A percentile compares a stretch with the other conserved stretches of the same genome.
These are phyloP conservation scores for Phlebopus sp. DNA, from an alignment of 1,284 basidiomycete species.

Conservation along the genomic window DNA sequence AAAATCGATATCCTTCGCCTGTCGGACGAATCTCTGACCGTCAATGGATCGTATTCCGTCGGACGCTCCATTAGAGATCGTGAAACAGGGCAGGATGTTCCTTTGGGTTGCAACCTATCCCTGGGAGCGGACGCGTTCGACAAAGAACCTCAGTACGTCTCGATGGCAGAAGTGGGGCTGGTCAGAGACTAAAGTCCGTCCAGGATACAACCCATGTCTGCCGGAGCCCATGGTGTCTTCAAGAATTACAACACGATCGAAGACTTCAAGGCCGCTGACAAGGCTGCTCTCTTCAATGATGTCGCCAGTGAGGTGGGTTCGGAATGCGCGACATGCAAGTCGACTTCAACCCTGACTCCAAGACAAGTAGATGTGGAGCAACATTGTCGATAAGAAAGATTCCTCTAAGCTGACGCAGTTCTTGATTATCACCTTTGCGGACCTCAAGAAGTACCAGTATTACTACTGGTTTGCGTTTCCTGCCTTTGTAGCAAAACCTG, in stretches of 20 bases:
- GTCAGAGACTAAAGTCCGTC: slow-evolving; percentile 11
- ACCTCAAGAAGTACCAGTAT: slow-evolving; percentile 97
- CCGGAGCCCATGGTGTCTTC: slow-evolving; percentile 59
- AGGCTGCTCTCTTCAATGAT: slow-evolving; percentile 78
- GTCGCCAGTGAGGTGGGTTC: slow-evolving; percentile 57
- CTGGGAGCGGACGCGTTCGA: slow-evolving; percentile 62
- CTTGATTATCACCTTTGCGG: slow-evolving; percentile 89
- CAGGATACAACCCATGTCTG: slow-evolving; percentile 43
- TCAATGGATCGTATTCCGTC: slow-evolving; percentile 68
- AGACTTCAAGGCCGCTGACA: slow-evolving; percentile 90
- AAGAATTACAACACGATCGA: slow-evolving; percentile 98
- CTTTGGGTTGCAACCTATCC: slow-evolving; percentile 57
- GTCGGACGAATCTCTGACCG: slow-evolving; percentile 66
- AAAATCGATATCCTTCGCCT: slow-evolving; percentile 92
- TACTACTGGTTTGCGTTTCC: slow-evolving; percentile 99
- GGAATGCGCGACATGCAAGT: background rate
- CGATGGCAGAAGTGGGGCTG: slow-evolving; percentile 17
- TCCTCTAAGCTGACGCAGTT: slow-evolving; percentile 69
- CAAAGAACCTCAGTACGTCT: slow-evolving; percentile 36
- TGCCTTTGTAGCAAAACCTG: slow-evolving; percentile 81
- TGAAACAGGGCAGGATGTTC: slow-evolving; percentile 64
- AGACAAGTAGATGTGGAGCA: slow-evolving; percentile 62
- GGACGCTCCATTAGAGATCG: slow-evolving; percentile 76
- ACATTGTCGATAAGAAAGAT: slow-evolving; percentile 49
- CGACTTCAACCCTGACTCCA: background rate